Evolutionary conservation across 495 filamentous ascomycete species (phyloP).

Genomic region (Hypoxylon crocopeplum): DNA sequence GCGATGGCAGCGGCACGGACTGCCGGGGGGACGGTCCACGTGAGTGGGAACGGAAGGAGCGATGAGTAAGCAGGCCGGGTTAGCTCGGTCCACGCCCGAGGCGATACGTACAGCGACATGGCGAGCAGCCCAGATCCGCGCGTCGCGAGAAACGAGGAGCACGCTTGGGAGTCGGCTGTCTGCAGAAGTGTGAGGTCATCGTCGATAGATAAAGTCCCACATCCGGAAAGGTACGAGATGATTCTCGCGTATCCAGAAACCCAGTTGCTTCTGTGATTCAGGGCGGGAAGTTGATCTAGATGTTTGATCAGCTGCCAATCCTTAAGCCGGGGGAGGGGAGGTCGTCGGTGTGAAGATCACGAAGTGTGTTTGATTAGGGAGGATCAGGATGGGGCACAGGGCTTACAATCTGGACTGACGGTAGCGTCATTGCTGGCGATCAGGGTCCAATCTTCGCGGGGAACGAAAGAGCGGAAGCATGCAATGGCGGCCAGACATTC

Average conservation of each 20-base stretch:
- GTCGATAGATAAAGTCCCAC: slow-evolving; percentile 65
- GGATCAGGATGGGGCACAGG: slow-evolving; percentile 22
- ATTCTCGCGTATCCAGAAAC: slow-evolving; percentile 77
- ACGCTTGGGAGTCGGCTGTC: slow-evolving; percentile 73
- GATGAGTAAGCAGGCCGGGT: slow-evolving; percentile 79
- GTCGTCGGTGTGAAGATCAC: slow-evolving; percentile 28
- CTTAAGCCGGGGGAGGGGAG: slow-evolving; percentile 2
- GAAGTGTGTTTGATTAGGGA: slow-evolving; percentile 25
- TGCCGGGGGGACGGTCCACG: slow-evolving; percentile 77
- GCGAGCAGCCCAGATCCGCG: slow-evolving; percentile 72
- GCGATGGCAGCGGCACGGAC: slow-evolving; percentile 69
- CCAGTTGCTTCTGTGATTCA: slow-evolving; percentile 69
- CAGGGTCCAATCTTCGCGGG: slow-evolving; percentile 71
- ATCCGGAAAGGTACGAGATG: slow-evolving; percentile 69
- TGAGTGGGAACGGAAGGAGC: slow-evolving; percentile 81
- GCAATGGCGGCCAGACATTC: slow-evolving; percentile 83
- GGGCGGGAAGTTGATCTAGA: slow-evolving; percentile 75
- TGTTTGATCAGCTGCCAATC: slow-evolving; percentile 26
- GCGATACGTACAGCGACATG: slow-evolving; percentile 86
- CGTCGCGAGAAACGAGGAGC: slow-evolving; percentile 69
- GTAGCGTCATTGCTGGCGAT: slow-evolving; percentile 77
- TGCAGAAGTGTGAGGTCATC: slow-evolving; percentile 69
- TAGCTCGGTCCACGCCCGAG: slow-evolving; percentile 74
- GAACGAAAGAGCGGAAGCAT: slow-evolving; percentile 67
- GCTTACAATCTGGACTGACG: slow-evolving; percentile 76